Evolutionary conservation across 305 asterid species (phyloP).

Genomic region (Striga hermonthica): DNA sequence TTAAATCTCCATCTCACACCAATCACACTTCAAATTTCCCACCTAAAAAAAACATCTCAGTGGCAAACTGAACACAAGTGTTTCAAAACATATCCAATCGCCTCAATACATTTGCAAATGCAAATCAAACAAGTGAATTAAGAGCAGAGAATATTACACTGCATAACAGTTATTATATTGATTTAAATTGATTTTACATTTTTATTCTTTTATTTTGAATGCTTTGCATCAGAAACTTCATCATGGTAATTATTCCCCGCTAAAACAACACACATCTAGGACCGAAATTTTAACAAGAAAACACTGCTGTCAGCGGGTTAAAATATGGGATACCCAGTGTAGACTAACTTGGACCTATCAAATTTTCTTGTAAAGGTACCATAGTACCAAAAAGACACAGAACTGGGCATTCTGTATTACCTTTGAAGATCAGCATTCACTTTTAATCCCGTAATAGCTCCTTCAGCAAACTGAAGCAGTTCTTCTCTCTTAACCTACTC

Average conservation of each 20-base stretch:
- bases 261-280: background rate
- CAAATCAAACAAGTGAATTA: background rate
- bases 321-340: slow-evolving; percentile 20
- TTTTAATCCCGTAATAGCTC: slow-evolving; percentile 94
- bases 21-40: too few species aligned
- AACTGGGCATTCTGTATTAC: slow-evolving; percentile 38
- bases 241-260: background rate
- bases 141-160: slow-evolving; percentile 1
- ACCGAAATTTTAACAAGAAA: too few species aligned
- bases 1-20: too few species aligned
- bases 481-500: slow-evolving; percentile 92
- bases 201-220: background rate
- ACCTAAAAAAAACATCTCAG: too few species aligned
- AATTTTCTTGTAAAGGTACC: slow-evolving; percentile 13
- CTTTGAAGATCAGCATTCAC: slow-evolving; percentile 77
- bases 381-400: slow-evolving; percentile 23
- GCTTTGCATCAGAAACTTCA: slow-evolving; percentile 9
- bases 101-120: background rate
- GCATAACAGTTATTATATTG: background rate
- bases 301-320: background rate
- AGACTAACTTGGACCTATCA: slow-evolving; percentile 20
- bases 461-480: slow-evolving; percentile 94
- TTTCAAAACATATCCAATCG: too few species aligned
- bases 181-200: background rate
- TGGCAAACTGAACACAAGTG: too few species aligned